A percentile compares a stretch with the other conserved stretches of the same genome.
Conservation (phyloP, 805 yeast species). For the Zygosaccharomyces bailii region DNA sequence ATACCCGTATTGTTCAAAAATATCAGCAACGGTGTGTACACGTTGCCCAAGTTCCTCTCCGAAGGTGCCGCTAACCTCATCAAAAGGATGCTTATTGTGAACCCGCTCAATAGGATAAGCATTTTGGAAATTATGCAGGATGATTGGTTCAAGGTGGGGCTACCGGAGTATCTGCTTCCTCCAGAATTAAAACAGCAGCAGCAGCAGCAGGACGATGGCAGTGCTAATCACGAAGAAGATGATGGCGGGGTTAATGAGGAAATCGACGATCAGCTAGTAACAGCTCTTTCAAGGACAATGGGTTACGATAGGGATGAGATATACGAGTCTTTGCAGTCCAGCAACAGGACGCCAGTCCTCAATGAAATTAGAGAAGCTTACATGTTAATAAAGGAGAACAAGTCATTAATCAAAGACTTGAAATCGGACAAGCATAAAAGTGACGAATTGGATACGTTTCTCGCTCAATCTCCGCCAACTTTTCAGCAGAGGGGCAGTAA, state of each 20-base stretch:
- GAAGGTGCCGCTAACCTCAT: conserved; percentile 79
- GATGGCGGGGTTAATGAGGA: conserved; percentile 32
- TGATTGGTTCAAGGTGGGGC: conserved; percentile 83
- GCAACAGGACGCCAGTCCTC: conserved; percentile 46
- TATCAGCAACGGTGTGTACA: conserved; percentile 88
- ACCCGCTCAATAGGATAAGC: conserved; percentile 89
- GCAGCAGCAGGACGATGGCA: conserved; percentile 19
- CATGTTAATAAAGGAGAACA: conserved; percentile 75
- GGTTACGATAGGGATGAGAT: conserved; percentile 87
- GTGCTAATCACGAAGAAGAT: conserved; percentile 28
- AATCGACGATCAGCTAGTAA: conserved; percentile 72
- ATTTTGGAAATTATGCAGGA: conserved; percentile 90
- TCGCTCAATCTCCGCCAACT: conserved; percentile 61
- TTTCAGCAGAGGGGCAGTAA: conserved; percentile 26
- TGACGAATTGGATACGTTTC: conserved; percentile 55
- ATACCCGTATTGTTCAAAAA: conserved; percentile 92
- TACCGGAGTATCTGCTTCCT: conserved; percentile 76
- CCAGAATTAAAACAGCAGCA: conserved; percentile 23
- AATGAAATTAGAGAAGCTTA: conserved; percentile 87
- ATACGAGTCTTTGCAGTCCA: conserved; percentile 56
- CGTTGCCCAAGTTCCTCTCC: conserved; percentile 81
- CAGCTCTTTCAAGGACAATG: conserved; percentile 74
- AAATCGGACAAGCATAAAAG: conserved; percentile 42
- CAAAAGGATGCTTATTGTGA: conserved; percentile 89
- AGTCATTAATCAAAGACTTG: conserved; percentile 62